Conservation (phyloP, 2,329 filamentous ascomycete genomes). For the Penicillium sp. region DNA sequence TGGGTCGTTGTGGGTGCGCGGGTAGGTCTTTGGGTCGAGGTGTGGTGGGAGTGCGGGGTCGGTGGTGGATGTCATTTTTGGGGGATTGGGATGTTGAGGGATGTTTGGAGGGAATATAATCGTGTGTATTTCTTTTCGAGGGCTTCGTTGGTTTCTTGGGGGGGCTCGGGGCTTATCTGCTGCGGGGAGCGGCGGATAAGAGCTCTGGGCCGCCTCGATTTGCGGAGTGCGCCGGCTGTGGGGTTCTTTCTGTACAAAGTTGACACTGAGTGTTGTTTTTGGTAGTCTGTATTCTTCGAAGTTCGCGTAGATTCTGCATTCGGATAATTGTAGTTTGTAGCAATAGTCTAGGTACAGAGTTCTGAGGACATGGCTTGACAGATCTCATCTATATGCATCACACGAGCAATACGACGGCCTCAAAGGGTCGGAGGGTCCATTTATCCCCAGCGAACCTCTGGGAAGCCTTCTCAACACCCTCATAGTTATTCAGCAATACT, state of each 20-base stretch:
- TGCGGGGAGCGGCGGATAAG: constrained; percentile 25
- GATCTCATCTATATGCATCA: constrained; percentile 4
- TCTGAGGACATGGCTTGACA: neutral
- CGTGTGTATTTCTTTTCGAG: neutral
- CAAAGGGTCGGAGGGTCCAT: constrained; percentile 35
- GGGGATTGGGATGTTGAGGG: neutral
- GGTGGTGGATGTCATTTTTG: constrained; percentile 16
- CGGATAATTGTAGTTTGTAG: no score
- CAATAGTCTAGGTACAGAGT: neutral
- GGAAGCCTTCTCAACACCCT: constrained; percentile 16
- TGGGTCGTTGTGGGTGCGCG: constrained; percentile 32
- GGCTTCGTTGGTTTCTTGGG: neutral
- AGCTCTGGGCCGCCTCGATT: constrained; percentile 2
- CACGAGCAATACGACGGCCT: constrained; percentile 32
- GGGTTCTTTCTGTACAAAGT: neutral
- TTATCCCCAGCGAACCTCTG: constrained; percentile 24
- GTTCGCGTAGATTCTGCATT: neutral
- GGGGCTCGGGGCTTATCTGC: constrained; percentile 15
- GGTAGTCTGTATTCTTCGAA: no score
- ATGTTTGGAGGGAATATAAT: neutral
- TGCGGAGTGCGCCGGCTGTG: constrained; percentile 12
- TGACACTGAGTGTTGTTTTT: no score
- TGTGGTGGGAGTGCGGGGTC: constrained; percentile 25
- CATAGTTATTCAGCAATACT: constrained; percentile 35
- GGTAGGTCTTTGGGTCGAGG: constrained; percentile 42